phyloP scores from a whole-genome alignment of 1,139 yeast genomes.

The Casaregolazyma lundiana region DNA sequence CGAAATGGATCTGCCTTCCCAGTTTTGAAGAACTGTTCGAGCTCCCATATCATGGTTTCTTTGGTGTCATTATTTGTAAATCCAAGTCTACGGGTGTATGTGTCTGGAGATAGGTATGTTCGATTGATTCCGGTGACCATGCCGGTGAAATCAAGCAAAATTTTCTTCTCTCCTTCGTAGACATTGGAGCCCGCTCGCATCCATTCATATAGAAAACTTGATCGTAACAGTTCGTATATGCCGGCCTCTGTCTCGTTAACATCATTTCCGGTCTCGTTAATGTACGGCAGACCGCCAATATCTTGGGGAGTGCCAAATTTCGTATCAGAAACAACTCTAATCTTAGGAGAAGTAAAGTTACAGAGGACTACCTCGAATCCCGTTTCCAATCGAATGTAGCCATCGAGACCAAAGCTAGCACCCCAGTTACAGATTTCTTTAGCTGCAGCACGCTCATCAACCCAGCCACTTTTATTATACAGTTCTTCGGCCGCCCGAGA shows the following conservation, averaged over 20 bases:
- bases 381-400: constrained; percentile 48
- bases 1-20: constrained; percentile 32
- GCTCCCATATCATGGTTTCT: constrained; percentile 33
- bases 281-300: constrained; percentile 36
- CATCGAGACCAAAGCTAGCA: constrained; percentile 44
- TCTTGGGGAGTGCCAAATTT: constrained; percentile 30
- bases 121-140: constrained; percentile 47
- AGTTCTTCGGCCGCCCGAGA: constrained; percentile 26
- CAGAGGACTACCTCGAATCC: constrained; percentile 55
- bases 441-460: constrained; percentile 11
- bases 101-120: constrained; percentile 43
- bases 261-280: constrained; percentile 8
- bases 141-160: constrained; percentile 47
- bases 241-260: not conserved
- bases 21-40: constrained; percentile 31
- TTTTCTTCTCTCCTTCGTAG: constrained; percentile 44
- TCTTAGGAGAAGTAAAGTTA: constrained; percentile 41
- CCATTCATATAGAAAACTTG: not conserved
- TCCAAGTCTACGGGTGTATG: constrained; percentile 44
- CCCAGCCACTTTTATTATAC: not conserved
- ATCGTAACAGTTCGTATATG: not conserved
- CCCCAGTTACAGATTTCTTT: constrained; percentile 50
- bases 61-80: constrained; percentile 36
- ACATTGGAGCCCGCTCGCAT: constrained; percentile 38
- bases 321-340: constrained; percentile 43